Evolutionary conservation across 2,329 filamentous ascomycete genomes (phyloP), one percentile per base, ranked within the genome.

Genomic region (Penicillium sp.): DNA sequence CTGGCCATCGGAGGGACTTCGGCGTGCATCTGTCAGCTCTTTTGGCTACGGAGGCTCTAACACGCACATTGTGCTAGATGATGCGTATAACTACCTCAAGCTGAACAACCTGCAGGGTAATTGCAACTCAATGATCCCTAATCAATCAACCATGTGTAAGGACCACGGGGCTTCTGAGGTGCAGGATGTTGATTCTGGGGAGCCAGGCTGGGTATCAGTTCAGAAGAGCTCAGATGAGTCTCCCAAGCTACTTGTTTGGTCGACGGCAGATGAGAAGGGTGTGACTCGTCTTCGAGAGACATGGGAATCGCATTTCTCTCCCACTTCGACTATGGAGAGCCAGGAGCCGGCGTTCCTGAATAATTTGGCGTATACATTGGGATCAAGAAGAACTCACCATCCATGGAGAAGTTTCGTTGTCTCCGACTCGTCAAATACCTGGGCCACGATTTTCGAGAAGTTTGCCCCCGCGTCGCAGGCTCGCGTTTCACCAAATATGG

Each of bases 41-140:
- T 70, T 70, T 22, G 66, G 67, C 0, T 62, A 57, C 36, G 67
- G 66, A 9, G 66, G 67, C 3, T 57, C 65, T 0, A 70, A 70
- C 53, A 56, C 66, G 5, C 63, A 69, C 47, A 49, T 55, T 18
- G 53, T 68, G 51, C 22, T 70, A 27, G 67, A 67, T 16, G 56
- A 58, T 24, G 63, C 59, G 5, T 48, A 39, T 11, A 42, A 57
- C n/a, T 57, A 34, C 21, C 34, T 56, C 4, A 38, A 41, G 13
- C 31, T 41, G 8, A 32, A 47, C 36, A 36, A 41, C 1, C 29
- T 53, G 2, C 27, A 29, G 29, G 45, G 45, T 3, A 48, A 48
- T 21, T 34, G 39, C 43, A 41, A 38, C 14, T 31, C 42, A 40
- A 6, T 27, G 11, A 10, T 39, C 7, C 31, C 39, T 21, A 31